Conservation (phyloP, 2,329 filamentous ascomycete genomes). For the Phoma sp. region DNA sequence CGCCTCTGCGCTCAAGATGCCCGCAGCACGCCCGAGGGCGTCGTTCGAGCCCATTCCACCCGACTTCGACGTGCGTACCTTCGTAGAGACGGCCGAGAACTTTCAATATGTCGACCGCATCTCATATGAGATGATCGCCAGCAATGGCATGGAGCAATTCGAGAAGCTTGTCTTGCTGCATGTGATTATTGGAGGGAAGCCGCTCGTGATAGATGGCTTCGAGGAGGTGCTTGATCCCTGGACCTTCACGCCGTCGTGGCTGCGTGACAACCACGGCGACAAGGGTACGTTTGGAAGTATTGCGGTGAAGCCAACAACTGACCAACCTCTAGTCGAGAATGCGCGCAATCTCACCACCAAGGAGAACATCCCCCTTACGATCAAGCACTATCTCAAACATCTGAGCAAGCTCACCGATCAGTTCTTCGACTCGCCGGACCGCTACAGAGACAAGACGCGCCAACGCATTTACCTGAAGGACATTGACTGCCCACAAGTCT, state of each 20-base stretch:
- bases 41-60: constrained; percentile 92
- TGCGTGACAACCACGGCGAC: constrained; percentile 77
- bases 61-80: constrained; percentile 74
- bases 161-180: constrained; percentile 84
- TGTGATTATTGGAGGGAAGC: constrained; percentile 84
- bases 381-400: constrained; percentile 87
- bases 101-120: constrained; percentile 88
- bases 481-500: constrained; percentile 89
- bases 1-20: constrained; percentile 62
- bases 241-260: constrained; percentile 82
- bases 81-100: constrained; percentile 81
- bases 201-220: constrained; percentile 90
- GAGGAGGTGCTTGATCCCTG: constrained; percentile 74
- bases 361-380: constrained; percentile 80
- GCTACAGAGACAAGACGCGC: constrained; percentile 77
- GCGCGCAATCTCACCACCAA: constrained; percentile 80
- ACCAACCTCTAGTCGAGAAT: constrained; percentile 68
- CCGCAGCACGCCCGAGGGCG: constrained; percentile 77
- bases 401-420: constrained; percentile 85
- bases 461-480: constrained; percentile 96
- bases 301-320: constrained; percentile 31
- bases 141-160: constrained; percentile 77
- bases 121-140: constrained; percentile 76
- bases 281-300: constrained; percentile 64
- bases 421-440: constrained; percentile 69